Evolutionary conservation across 176 grass and related monocot species (phyloP).

Genomic region (Cymbopogon citratus): DNA sequence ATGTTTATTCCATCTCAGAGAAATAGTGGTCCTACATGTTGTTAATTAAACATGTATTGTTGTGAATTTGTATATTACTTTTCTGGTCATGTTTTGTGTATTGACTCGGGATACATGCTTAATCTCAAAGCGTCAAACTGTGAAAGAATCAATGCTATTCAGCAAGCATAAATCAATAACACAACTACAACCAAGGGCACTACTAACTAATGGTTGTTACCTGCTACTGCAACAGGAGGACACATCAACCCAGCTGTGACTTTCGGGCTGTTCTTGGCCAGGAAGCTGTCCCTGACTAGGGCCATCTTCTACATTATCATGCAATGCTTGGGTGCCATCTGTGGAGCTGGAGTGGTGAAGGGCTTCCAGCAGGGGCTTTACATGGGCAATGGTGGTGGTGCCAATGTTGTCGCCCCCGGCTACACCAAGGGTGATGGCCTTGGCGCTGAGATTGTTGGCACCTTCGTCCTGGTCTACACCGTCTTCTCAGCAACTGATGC

Average conservation of each 20-base stretch:
- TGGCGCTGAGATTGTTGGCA: slow-evolving; percentile 82
- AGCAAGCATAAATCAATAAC: background rate
- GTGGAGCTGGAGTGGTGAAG: slow-evolving; percentile 82
- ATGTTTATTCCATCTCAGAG: background rate
- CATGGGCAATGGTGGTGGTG: slow-evolving; percentile 67
- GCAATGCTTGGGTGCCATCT: slow-evolving; percentile 89
- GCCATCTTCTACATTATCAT: slow-evolving; percentile 89
- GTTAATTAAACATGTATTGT: background rate
- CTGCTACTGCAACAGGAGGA: slow-evolving; percentile 47
- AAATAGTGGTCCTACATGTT: background rate
- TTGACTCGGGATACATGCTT: background rate
- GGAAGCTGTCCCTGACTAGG: slow-evolving; percentile 77
- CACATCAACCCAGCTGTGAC: slow-evolving; percentile 96
- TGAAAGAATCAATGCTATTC: background rate
- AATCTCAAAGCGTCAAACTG: background rate
- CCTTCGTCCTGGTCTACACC: slow-evolving; percentile 92
- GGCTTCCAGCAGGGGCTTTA: slow-evolving; percentile 82
- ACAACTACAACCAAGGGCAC: background rate
- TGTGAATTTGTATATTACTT: background rate
- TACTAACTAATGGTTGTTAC: slow-evolving; percentile 28
- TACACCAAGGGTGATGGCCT: slow-evolving; percentile 83
- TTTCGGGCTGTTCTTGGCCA: slow-evolving; percentile 78
- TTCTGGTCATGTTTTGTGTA: background rate
- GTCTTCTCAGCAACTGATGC: slow-evolving; percentile 93
- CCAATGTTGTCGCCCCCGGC: slow-evolving; percentile 56